phyloP scores from a whole-genome alignment of 78 protist species.

The Planoprotostelium fungivorum region DNA sequence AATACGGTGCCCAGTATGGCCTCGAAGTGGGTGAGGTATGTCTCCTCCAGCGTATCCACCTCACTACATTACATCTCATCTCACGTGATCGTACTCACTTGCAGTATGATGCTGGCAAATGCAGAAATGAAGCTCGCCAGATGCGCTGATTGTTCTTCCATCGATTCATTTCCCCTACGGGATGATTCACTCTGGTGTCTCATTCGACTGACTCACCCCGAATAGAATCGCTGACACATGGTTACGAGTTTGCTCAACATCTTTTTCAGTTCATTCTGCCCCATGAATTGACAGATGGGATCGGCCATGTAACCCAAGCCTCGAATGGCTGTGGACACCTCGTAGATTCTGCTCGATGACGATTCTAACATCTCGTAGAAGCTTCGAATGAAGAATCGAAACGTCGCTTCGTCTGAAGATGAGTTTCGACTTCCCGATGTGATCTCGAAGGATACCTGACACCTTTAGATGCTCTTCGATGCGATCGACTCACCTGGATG shows the following conservation, averaged over 20 bases:
- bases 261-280: constrained; percentile 59
- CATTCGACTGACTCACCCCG: background rate
- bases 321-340: constrained; percentile 59
- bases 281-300: constrained; percentile 62
- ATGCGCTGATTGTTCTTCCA: constrained; percentile 47
- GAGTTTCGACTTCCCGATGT: constrained; percentile 31
- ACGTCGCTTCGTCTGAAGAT: constrained; percentile 30
- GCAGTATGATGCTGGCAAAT: constrained; percentile 49
- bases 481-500: constrained; percentile 14
- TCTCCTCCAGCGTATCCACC: constrained; percentile 24
- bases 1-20: constrained; percentile 30
- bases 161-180: constrained; percentile 31
- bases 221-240: background rate
- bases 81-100: background rate
- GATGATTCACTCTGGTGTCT: background rate
- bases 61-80: background rate
- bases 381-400: constrained; percentile 45
- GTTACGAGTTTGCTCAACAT: constrained; percentile 34
- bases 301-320: constrained; percentile 74
- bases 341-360: constrained; percentile 6
- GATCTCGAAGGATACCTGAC: constrained; percentile 2
- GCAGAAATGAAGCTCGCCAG: constrained; percentile 72
- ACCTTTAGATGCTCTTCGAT: background rate
- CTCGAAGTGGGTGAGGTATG: constrained; percentile 37
- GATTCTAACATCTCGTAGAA: constrained; percentile 31